Percentiles rank a stretch among this genome's conserved stretches.
These are phyloP conservation scores for Globisporangium solare DNA, from an alignment of 352 stramenopile species.

Conservation along the genomic window DNA sequence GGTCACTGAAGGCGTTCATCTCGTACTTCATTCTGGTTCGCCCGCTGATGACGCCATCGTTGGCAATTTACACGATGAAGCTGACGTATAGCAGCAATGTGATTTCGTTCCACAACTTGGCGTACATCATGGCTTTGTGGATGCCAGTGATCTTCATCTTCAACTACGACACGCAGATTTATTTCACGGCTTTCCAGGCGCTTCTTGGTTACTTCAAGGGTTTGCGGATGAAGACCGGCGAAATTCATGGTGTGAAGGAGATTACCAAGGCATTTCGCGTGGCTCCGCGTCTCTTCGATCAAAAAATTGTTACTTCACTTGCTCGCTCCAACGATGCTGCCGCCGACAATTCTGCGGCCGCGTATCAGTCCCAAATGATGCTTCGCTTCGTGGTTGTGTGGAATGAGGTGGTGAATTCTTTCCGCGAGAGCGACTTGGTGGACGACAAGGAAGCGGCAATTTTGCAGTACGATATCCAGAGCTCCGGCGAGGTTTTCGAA, in stretches of 20 bases:
- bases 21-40: conserved; percentile 71
- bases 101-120: conserved; percentile 69
- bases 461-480: conserved; percentile 70
- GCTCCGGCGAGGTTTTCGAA: conserved; percentile 68
- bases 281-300: conserved; percentile 58
- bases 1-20: conserved; percentile 50
- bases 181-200: conserved; percentile 71
- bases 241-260: conserved; percentile 61
- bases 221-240: conserved; percentile 65
- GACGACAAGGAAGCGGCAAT: conserved; percentile 75
- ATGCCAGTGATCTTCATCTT: conserved; percentile 69
- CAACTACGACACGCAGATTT: conserved; percentile 80
- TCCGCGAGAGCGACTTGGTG: conserved; percentile 63
- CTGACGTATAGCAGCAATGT: conserved; percentile 51
- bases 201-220: conserved; percentile 45
- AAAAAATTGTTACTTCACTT: conserved; percentile 66
- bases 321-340: conserved; percentile 52
- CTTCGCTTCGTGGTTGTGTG: conserved; percentile 76
- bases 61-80: conserved; percentile 69
- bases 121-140: conserved; percentile 57
- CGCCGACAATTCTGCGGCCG: conserved; percentile 33
- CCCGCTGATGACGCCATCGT: conserved; percentile 56
- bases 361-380: conserved; percentile 70
- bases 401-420: conserved; percentile 80
- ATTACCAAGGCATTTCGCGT: conserved; percentile 68